These are phyloP conservation scores for Escovopsis sp. DNA, from an alignment of 2,329 filamentous ascomycete genomes.

Conservation along the genomic window DNA sequence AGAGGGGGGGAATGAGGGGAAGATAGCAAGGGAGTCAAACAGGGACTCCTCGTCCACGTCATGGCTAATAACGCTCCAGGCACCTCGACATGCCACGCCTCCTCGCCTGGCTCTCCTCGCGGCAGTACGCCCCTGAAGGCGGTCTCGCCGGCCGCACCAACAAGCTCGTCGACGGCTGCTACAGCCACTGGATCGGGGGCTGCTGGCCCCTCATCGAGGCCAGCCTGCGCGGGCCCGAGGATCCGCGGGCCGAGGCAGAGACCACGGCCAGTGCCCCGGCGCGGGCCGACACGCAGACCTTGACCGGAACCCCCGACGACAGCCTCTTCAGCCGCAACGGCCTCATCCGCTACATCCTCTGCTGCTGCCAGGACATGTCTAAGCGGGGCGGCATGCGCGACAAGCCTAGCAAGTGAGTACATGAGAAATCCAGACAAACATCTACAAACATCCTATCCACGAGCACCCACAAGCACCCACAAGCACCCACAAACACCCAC, in stretches of 20 bases:
- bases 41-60: no score
- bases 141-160: slow-evolving; percentile 90
- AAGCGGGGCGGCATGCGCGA: slow-evolving; percentile 71
- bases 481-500: no score
- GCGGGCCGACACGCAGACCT: slow-evolving; percentile 10
- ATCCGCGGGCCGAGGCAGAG: slow-evolving; percentile 12
- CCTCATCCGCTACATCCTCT: slow-evolving; percentile 75
- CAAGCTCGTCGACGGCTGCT: slow-evolving; percentile 95
- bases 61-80: no score
- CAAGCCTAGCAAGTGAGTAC: slow-evolving; percentile 73
- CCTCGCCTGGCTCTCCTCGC: slow-evolving; percentile 74
- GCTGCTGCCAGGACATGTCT: slow-evolving; percentile 64
- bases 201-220: slow-evolving; percentile 89
- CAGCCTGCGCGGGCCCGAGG: slow-evolving; percentile 42
- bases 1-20: no score
- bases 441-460: no score
- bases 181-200: slow-evolving; percentile 92
- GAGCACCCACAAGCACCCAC: no score
- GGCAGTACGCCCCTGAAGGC: slow-evolving; percentile 81
- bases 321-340: slow-evolving; percentile 69
- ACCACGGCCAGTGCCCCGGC: slow-evolving; percentile 10
- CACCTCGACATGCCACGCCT: slow-evolving; percentile 64
- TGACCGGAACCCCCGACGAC: slow-evolving; percentile 19
- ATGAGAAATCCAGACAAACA: no score
- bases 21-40: no score